These are phyloP conservation scores for Aspergillus pseudoglaucus DNA, from an alignment of 2,329 filamentous ascomycete species.

Conservation along the genomic window DNA sequence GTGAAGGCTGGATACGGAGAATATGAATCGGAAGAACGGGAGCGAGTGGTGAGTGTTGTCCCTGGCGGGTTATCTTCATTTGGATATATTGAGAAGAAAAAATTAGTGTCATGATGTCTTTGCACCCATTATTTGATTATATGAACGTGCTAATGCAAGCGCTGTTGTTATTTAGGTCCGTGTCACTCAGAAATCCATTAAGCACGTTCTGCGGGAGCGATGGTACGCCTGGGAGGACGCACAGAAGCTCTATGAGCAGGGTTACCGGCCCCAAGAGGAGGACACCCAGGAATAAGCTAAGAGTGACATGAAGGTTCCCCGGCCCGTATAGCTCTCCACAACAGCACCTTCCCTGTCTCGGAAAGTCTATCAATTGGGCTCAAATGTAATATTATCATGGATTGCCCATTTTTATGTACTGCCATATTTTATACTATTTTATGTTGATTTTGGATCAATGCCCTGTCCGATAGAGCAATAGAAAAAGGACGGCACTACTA, in stretches of 20 bases:
- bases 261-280: slow-evolving; percentile 30
- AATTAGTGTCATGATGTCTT: not conserved
- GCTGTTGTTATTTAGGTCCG: slow-evolving; percentile 53
- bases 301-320: not conserved
- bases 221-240: slow-evolving; percentile 68
- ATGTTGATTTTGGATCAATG: not conserved
- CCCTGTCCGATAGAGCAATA: not conserved
- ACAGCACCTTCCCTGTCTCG: not conserved
- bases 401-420: too few species aligned
- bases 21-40: slow-evolving; percentile 57
- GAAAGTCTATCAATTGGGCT: not conserved
- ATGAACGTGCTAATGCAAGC: not conserved
- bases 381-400: not conserved
- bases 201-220: slow-evolving; percentile 77
- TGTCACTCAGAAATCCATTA: slow-evolving; percentile 73
- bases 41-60: slow-evolving; percentile 54
- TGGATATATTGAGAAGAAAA: not conserved
- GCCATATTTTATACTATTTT: not conserved
- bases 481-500: not conserved
- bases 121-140: not conserved
- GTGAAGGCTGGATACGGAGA: slow-evolving; percentile 68
- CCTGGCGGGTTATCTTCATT: not conserved
- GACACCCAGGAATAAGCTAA: slow-evolving; percentile 8
- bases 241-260: slow-evolving; percentile 28
- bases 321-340: too few species aligned